Base-by-base conservation (phyloP, 192 early-diverging fungal genomes). In the Rhizophlyctis rosea region DNA sequence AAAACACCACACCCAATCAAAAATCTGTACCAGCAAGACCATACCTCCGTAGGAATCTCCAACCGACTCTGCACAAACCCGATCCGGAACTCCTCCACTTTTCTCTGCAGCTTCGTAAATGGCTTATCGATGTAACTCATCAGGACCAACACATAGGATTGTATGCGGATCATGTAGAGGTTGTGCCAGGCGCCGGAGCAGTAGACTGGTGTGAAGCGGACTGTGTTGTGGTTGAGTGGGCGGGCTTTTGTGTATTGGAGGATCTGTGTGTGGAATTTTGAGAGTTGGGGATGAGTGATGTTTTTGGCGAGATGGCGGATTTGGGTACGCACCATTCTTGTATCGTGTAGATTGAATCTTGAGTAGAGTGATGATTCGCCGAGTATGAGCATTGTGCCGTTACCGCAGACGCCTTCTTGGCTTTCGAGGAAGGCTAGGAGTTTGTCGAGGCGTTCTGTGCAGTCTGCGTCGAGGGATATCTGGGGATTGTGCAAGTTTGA, bases 21-120 rank as follows among this genome's bases (percentile, higher is more conserved):
- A n/a, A n/a, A n/a, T 16, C 52, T 47, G 47, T 47, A n/a, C n/a
- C 14, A 47, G 47, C 47, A 16, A 47, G 47, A 14, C 14, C 24
- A 16, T 55, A 84, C 82, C 70, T 84, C 82, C 0, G 76, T 70
- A n/a, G 83, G 83, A 21, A 85, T 84, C 53, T 85, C 83, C 14
- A 85, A 54, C 3, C 80, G 65, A 2, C 75, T 78, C 50, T 85
- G 83, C 13, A 82, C 81, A 56, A 85, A 73, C 0, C 75, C 61
- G 18, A 72, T 68, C 30, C 74, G 62, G 61, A 86, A 84, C 36
- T 80, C 80, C 23, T 81, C 74, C 11, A 84, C 65, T 39, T 69
- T 70, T 27, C 49, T 64, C 39, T 69, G 64, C 39, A 85, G 62
- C 16, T 28, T 32, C 3, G 61, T 57, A 34, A 75, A 79, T 18